Evolutionary conservation across 2,329 filamentous ascomycete genomes (phyloP).

Genomic region (Ciborinia camelliae): DNA sequence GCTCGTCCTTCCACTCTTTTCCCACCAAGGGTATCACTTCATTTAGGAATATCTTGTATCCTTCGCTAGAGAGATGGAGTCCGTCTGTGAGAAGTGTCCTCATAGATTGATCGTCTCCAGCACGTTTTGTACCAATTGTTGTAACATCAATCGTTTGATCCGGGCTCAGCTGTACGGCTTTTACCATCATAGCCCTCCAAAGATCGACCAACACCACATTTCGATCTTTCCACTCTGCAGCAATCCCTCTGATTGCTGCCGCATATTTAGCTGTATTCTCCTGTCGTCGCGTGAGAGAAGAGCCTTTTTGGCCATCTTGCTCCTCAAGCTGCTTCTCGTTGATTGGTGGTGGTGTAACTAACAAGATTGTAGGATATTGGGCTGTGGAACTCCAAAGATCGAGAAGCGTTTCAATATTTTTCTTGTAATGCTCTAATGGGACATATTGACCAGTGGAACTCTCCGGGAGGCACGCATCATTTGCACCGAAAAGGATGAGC

Average conservation of each 20-base stretch:
- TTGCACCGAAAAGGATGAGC: constrained; percentile 77
- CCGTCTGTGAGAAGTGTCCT: constrained; percentile 32
- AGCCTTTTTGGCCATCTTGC: constrained; percentile 34
- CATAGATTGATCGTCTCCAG: constrained; percentile 24
- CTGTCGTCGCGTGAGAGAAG: constrained; percentile 53
- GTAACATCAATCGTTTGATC: constrained; percentile 15
- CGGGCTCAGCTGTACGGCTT: constrained; percentile 57
- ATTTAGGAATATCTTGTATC: constrained; percentile 34
- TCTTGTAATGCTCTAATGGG: constrained; percentile 68
- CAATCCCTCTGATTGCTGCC: constrained; percentile 54
- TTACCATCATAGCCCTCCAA: constrained; percentile 71
- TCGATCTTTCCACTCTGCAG: constrained; percentile 28
- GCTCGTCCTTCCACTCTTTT: constrained; percentile 28
- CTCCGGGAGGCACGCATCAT: constrained; percentile 73
- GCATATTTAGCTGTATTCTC: constrained; percentile 61
- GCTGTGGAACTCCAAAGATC: constrained; percentile 58
- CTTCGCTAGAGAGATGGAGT: constrained; percentile 35
- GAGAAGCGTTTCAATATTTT: constrained; percentile 69
- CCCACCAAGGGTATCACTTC: constrained; percentile 30
- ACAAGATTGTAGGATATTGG: constrained; percentile 69
- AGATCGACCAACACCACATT: constrained; percentile 69
- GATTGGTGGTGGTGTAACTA: constrained; percentile 79
- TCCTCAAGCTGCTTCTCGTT: constrained; percentile 51
- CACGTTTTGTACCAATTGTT: constrained; percentile 27
- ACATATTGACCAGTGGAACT: constrained; percentile 65